Conservation (phyloP, 305 asterid genomes). For the Fraxinus platypoda region DNA sequence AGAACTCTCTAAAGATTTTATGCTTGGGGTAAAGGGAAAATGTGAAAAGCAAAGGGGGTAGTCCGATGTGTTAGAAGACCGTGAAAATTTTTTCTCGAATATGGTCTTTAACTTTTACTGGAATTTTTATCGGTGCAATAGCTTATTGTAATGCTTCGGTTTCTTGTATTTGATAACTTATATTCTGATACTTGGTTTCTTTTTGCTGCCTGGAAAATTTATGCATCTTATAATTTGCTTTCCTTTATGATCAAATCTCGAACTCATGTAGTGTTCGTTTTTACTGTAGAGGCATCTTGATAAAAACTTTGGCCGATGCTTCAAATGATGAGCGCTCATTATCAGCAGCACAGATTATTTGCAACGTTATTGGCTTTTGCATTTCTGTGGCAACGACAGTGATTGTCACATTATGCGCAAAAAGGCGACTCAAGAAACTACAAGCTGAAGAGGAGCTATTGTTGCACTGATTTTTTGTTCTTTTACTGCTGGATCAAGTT, state of each 20-base stretch:
- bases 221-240: neutral
- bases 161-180: neutral
- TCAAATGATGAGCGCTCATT: conserved; percentile 46
- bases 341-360: conserved; percentile 47
- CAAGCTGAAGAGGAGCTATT: conserved; percentile 59
- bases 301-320: conserved; percentile 70
- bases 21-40: no score
- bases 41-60: no score
- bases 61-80: no score
- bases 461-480: conserved; percentile 27
- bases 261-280: conserved; percentile 12
- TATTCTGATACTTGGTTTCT: no score
- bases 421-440: conserved; percentile 55
- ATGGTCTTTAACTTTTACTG: neutral
- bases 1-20: no score
- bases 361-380: conserved; percentile 61
- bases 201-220: no score
- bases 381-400: conserved; percentile 50
- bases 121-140: no score
- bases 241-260: neutral
- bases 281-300: conserved; percentile 66
- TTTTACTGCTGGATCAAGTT: neutral
- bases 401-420: conserved; percentile 57
- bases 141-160: neutral
- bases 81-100: no score